phyloP scores from a whole-genome alignment of 2,329 filamentous ascomycete species.

The Clonostachys rhizophaga region DNA sequence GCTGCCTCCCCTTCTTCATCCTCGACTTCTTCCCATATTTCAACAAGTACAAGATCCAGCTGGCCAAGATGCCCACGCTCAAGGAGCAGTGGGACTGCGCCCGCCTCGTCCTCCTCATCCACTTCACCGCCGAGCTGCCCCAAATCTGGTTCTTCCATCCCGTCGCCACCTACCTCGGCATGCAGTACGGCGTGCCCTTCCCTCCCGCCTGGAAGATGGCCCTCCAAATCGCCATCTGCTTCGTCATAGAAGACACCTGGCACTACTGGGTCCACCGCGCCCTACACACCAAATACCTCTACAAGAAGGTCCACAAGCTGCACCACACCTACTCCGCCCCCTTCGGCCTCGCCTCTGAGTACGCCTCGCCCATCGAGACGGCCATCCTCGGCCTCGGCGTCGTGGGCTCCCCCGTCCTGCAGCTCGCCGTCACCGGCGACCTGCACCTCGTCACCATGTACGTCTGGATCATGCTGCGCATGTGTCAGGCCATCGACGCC shows the following conservation, averaged over 20 bases:
- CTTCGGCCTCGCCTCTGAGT: conserved; percentile 94
- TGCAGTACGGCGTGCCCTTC: conserved; percentile 86
- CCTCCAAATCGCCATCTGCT: conserved; percentile 89
- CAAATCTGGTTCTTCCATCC: conserved; percentile 99
- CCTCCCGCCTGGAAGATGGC: conserved; percentile 81
- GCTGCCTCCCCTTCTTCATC: conserved; percentile 85
- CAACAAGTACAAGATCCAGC: conserved; percentile 92
- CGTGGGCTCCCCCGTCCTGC: conserved; percentile 76
- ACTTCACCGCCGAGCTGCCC: conserved; percentile 96
- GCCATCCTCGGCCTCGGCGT: conserved; percentile 90
- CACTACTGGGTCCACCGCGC: conserved; percentile 95
- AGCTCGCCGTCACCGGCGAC: conserved; percentile 77
- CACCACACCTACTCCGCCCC: conserved; percentile 98
- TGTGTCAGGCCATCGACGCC: conserved; percentile 97
- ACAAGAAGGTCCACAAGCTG: conserved; percentile 97
- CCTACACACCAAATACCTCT: conserved; percentile 91
- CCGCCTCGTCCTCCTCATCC: conserved; percentile 83
- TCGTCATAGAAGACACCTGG: conserved; percentile 94
- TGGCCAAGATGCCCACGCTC: conserved; percentile 79
- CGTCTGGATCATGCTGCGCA: conserved; percentile 84
- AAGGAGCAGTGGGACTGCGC: conserved; percentile 95
- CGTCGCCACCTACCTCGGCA: conserved; percentile 86
- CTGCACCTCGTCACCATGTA: conserved; percentile 98
- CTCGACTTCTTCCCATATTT: conserved; percentile 86
- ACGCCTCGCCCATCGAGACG: conserved; percentile 94